phyloP scores from a whole-genome alignment of 2,329 filamentous ascomycete genomes.

The Zasmidium angulare region DNA sequence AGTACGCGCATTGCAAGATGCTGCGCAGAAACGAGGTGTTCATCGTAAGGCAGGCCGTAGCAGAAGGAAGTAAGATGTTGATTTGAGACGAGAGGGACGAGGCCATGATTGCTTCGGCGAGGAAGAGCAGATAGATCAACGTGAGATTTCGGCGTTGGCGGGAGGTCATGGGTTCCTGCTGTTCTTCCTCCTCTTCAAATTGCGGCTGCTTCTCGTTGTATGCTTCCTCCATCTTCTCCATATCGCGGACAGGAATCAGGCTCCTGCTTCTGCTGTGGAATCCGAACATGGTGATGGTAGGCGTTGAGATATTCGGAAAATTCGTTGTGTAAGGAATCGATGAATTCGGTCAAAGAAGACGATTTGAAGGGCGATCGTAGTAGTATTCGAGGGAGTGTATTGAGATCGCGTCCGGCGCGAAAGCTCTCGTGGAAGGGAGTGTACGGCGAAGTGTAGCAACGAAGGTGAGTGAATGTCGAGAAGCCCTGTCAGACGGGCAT shows the following conservation, averaged over 20 bases:
- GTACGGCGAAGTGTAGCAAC: neutral
- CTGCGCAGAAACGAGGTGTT: slow-evolving; percentile 48
- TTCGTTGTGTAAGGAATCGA: no score
- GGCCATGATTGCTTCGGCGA: slow-evolving; percentile 53
- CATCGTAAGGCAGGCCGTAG: slow-evolving; percentile 45
- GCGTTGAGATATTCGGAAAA: neutral
- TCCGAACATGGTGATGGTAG: slow-evolving; percentile 41
- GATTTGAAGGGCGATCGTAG: neutral
- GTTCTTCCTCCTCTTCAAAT: slow-evolving; percentile 30
- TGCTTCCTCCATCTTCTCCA: slow-evolving; percentile 38
- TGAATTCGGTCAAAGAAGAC: neutral
- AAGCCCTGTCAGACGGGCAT: neutral
- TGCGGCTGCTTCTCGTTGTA: slow-evolving; percentile 10
- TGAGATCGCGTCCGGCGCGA: slow-evolving; percentile 12
- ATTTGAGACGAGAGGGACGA: slow-evolving; percentile 50
- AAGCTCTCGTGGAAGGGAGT: neutral
- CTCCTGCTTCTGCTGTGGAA: slow-evolving; percentile 44
- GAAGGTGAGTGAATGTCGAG: slow-evolving; percentile 1
- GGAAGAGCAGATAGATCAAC: slow-evolving; percentile 47
- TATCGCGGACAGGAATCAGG: slow-evolving; percentile 45
- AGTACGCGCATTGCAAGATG: slow-evolving; percentile 51
- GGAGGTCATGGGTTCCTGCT: slow-evolving; percentile 18
- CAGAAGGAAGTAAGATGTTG: slow-evolving; percentile 46
- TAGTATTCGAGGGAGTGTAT: slow-evolving; percentile 5
- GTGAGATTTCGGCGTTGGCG: slow-evolving; percentile 33